Evolutionary conservation across 1,139 yeast species (phyloP), one percentile per base, ranked within the genome.

Genomic region (Yamadazyma sp.): DNA sequence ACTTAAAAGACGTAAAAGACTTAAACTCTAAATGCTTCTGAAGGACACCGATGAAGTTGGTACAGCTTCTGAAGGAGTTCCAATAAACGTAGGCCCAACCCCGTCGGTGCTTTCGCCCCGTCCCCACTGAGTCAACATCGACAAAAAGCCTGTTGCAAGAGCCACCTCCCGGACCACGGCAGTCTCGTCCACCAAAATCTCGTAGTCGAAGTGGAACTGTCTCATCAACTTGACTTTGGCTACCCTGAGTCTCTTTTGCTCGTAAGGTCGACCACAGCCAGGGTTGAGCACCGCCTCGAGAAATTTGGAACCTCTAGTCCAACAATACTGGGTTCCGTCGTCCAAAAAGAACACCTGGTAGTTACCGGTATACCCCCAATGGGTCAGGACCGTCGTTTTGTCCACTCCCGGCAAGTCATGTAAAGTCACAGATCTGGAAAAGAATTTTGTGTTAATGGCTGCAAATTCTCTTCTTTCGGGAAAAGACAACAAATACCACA

Each of bases 151-250:
- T 5, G 21, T 18, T 5, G 21, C 21, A 18, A 18, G 21, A 18
- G 21, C 21, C 21, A 18, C 7, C 8, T 18, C 5, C 21, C 21
- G 21, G 21, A n/a, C 8, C 8, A 8, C 7, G 5, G 8, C 21
- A 18, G 5, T 8, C 8, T 18, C 73, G 53, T 80, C 83, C 15
- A 80, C 57, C 33, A 76, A 58, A 39, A 80, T 51, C 56, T 80
- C 85, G 48, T 78, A 70, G 46, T 80, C 85, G 48, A 78, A 70
- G 46, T 73, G 69, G 61, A 77, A 74, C 49, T 74, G 80, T 48
- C 85, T 67, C 76, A 80, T 68, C 40, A 76, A 65, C 43, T 76
- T 65, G 6, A 73, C 84, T 42, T 65, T 66, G 24, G 82, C 84
- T 9, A 80, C 67, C 42, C 82, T 60, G 41, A 67, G 66, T 40